Base-by-base conservation (phyloP, 2,329 filamentous ascomycete species). In the Curvularia lunata region DNA sequence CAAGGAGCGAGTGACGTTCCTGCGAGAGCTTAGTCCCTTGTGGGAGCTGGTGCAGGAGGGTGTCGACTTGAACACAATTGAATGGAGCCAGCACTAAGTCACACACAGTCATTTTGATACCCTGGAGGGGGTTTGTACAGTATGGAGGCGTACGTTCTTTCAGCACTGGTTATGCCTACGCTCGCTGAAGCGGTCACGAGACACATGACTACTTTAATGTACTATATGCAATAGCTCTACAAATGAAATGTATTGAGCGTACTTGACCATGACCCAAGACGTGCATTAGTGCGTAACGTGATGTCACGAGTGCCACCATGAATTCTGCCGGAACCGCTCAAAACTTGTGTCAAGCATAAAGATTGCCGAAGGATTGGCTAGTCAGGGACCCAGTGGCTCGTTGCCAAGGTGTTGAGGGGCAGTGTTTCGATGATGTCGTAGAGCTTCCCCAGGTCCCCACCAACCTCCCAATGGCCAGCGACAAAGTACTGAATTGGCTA, bases 31-130 rank as follows among this genome's bases (percentile, higher is more conserved):
- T 66, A 97, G 93, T 75, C 95, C 95, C 38, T 81, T 99, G 56
- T 99, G 95, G 95, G 95, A 99, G 80, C 81, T 99, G 64, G 95
- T 99, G 12, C 95, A 99, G 80, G 95, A 99, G 77, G 95, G 95
- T 16, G 86, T 99, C 63, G 95, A 97, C 74, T 81, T 99, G 67
- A 91, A 96, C 79, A 97, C 92, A 42, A 99, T 99, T 71, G 89
- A 99, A 80, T 99, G 95, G 95, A 96, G 91, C 75, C 93, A 97
- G 82, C 95, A 99, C 79, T 98, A 82, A 85, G 61, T 10, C 45
- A 21, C 21, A 18, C 38, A 18, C 38, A 32, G 27, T 56, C 46
- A 46, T 56, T 59, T 45, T 65, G 58, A 64, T 63, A 59, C 59
- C 62, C 49, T 42, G 51, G 52, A 28, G 21, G 42, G 28, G 43